Base-by-base conservation (phyloP, 2,329 filamentous ascomycete species). In the Fusarium chaquense region DNA sequence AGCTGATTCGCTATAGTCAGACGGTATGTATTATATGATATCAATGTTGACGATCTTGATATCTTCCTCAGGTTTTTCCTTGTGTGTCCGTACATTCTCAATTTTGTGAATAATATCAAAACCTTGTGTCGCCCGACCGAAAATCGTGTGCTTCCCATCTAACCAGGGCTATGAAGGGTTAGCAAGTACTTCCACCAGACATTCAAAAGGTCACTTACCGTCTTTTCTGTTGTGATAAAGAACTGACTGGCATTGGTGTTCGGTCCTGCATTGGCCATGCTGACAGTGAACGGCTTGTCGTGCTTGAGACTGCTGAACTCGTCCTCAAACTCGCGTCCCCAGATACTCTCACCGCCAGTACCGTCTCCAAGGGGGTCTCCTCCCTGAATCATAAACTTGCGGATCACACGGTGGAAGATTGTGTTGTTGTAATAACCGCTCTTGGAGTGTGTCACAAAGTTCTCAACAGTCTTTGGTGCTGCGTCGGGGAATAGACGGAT, bases 351-450 rank as follows among this genome's bases (percentile, higher is more conserved):
- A 1, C 97, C 97, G 20, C 96, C 96, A 47, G 93, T 89, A 2
- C 97, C 96, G 2, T 94, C 97, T 3, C 95, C 95, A 0, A 94
- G 91, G 0, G 97, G 96, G 76, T 99, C 97, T 45, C 96, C 96
- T 52, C 95, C 94, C 79, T 99, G 96, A 43, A 99, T 97, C 97
- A 99, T 99, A 82, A 99, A 99, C 77, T 98, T 98, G 65, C 92
- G 90, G 73, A 99, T 99, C 9, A 99, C 92, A 35, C 96, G 91
- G 80, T 99, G 96, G 85, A 99, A 99, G 73, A 98, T 95, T 35
- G 95, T 94, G 80, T 93, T 93, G 83, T 99, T 98, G 84, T 99
- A 99, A 80, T 99, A 99, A 2, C 93, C 93, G 62, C 90, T 91
- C 75, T 91, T 91, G 4, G 93, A 89, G 76, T 98, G 96, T 0